Evolutionary conservation across 768 basidiomycete species (phyloP), one percentile per base, ranked within the genome.

Genomic region (Pleurotus eryngii): DNA sequence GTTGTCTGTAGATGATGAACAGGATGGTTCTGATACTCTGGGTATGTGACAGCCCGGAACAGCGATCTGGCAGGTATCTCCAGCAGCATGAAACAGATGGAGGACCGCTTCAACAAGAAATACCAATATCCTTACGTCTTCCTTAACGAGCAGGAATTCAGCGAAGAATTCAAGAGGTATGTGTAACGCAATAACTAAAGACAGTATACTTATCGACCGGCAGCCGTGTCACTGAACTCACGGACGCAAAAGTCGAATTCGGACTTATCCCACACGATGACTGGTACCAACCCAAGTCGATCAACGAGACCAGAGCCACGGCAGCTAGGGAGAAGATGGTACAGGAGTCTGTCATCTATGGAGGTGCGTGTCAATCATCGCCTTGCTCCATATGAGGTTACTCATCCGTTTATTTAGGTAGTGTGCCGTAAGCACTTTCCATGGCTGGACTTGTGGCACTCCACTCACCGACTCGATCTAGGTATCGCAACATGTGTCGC

Each of bases 401-500:
- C 61, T 46, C 58, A 42, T 40, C n/a, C 30, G n/a, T 48, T 49
- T 35, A 14, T 60, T 55, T 64, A 91, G 89, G 89, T 55, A 92
- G 89, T 64, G 80, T 92, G 17, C 81, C 90, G 88, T 90, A 70
- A 39, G 51, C 22, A n/a, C 24, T 26, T 26, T 26, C 24, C 24
- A 45, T 59, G 86, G 7, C 79, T 18, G 50, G 47, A 22, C 49
- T 46, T 54, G 7, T 48, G 46, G 27, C 11, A 53, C 24, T 6
- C 15, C 46, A 7, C 35, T 59, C 20, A 61, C 24, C 38, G 14
- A 12, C 38, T 12, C 38, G 37, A 15, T 43, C 39, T 58, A 80
- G 78, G 35, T 96, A 98, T 65, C 89, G 96, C 56, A 95, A 97
- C 64, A 98, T 98, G 96, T 98, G 96, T 70, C 85, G 96, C 15